Conservation (phyloP, 768 basidiomycete genomes). For the Cystofilobasidium capitatum region DNA sequence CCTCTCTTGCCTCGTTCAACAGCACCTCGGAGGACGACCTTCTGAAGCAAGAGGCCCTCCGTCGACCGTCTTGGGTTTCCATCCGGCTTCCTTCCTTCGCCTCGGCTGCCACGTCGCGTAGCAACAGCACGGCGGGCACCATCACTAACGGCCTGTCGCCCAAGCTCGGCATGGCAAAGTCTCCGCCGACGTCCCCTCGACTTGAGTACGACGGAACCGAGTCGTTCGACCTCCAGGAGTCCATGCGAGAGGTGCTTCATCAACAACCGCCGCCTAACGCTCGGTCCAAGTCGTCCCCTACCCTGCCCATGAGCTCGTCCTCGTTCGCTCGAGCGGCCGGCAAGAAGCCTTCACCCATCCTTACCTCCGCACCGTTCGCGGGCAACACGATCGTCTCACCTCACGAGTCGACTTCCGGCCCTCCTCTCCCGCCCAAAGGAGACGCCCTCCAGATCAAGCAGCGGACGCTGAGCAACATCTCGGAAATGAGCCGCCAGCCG, state of each 20-base stretch:
- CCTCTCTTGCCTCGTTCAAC: background rate
- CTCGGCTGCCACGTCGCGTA: background rate
- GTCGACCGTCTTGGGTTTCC: conserved; percentile 18
- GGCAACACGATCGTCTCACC: background rate
- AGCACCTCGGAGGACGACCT: conserved; percentile 7
- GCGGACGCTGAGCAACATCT: background rate
- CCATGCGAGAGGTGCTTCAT: background rate
- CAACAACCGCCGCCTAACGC: background rate
- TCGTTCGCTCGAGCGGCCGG: background rate
- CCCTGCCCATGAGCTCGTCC: background rate
- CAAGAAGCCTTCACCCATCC: background rate
- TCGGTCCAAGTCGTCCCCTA: background rate
- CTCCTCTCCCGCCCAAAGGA: background rate
- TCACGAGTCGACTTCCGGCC: background rate
- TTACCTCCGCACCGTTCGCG: background rate
- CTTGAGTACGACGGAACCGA: background rate
- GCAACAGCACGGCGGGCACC: conserved; percentile 3
- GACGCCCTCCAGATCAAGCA: background rate
- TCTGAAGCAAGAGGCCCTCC: background rate
- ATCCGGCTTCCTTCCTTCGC: conserved; percentile 12
- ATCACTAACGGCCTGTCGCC: conserved; percentile 13
- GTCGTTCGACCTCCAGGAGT: background rate
- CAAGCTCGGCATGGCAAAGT: background rate
- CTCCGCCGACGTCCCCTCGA: background rate
- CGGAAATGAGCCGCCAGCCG: background rate